Evolutionary conservation across 805 yeast species (phyloP), one percentile per base, ranked within the genome.

Genomic region (Torulaspora maleeae): DNA sequence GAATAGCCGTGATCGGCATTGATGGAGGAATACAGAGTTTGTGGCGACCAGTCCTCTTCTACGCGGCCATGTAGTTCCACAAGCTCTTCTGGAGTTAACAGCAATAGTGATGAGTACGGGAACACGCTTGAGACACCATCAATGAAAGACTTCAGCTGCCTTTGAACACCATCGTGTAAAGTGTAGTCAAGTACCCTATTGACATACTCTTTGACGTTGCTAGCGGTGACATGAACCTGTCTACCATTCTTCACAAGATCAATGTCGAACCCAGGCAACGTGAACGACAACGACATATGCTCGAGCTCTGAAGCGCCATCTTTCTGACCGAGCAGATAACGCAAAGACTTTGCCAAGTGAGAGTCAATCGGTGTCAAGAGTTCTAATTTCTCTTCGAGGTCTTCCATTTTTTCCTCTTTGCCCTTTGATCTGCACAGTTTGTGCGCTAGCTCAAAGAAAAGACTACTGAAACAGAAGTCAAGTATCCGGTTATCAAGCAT

Each of bases 1-100:
- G 78, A 76, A 58, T 84, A 91, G 1, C 98, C 99, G 65, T 91
- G 98, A 54, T 90, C 95, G 0, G 97, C 96, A 53, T 78, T 78
- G 12, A 91, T 69, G 0, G 82, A 72, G 1, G 77, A 71, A 5
- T 71, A 53, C 22, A 91, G 66, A 0, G 93, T 80, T 34, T 73
- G 77, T 33, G 64, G 63, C 0, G 84, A 75, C 97, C 98, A 93
- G 58, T 91, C 97, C 59, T 91, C 98, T 36, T 80, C 80, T 2
- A 78, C 77, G 48, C 79, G 79, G 4, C 98, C 97, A 54, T 86
- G 79, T 30, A 91, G 59, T 16, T 75, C 74, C 2, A 75, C 78
- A 24, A 89, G 70, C 59, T 91, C 98, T n/a, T 69, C 72, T 0
- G 95, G 79, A 0, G 87, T 74, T 54, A 93, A 83, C 1, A 87